Conservation (phyloP, 148 eudicot species). For the Rhododendron molle region DNA sequence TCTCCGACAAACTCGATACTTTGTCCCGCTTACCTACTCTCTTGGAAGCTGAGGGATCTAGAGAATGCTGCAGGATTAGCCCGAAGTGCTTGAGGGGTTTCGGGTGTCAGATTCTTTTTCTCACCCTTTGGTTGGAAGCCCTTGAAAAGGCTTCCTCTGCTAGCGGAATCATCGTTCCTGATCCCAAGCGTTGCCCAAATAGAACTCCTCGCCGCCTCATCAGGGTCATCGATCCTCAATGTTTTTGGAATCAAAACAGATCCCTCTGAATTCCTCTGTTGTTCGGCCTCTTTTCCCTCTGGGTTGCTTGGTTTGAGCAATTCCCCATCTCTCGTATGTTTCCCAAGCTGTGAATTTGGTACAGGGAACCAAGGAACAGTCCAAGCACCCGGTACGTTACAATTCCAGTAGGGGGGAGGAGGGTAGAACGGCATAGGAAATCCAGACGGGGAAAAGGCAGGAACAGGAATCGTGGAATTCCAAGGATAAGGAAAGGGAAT, state of each 20-base stretch:
- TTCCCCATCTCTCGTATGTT: conserved; percentile 68
- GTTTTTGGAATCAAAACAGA: conserved; percentile 72
- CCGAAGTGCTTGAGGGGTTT: conserved; percentile 33
- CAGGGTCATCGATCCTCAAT: conserved; percentile 85
- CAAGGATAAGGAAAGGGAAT: conserved; percentile 73
- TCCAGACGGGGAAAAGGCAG: conserved; percentile 48
- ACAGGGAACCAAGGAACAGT: conserved; percentile 50
- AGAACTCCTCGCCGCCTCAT: conserved; percentile 91
- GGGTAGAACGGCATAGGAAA: conserved; percentile 64
- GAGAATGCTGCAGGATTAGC: conserved; percentile 91
- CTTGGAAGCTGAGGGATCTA: conserved; percentile 70
- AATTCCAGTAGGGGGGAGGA: conserved; percentile 69
- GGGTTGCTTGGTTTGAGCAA: conserved; percentile 28
- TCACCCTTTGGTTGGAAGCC: conserved; percentile 56
- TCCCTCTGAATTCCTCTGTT: conserved; percentile 24
- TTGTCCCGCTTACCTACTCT: conserved; percentile 38
- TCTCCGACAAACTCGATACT: neutral
- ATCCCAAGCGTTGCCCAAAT: conserved; percentile 93
- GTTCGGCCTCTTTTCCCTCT: conserved; percentile 18
- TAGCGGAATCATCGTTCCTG: conserved; percentile 53
- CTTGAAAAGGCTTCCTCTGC: conserved; percentile 55
- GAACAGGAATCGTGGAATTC: conserved; percentile 53
- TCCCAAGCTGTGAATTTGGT: conserved; percentile 60
- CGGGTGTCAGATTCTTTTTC: conserved; percentile 22
- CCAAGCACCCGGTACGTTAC: conserved; percentile 51